Evolutionary conservation across 495 filamentous ascomycete species (phyloP), one percentile per base, ranked within the genome.

Genomic region (Rhypophila decipiens): DNA sequence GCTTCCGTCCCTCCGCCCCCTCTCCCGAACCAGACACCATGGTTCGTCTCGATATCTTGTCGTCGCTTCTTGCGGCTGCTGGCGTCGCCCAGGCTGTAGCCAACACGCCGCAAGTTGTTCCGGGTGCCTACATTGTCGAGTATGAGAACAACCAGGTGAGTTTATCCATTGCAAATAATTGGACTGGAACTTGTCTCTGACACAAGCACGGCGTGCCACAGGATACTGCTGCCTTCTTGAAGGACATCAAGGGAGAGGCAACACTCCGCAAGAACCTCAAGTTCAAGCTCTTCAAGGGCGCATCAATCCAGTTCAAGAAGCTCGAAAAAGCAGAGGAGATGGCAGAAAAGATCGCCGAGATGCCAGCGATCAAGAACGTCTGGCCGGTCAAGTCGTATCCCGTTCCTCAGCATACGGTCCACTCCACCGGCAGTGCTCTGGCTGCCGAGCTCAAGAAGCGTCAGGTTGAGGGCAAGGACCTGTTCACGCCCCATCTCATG

Each of bases 111-210:
- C 20, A 33, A 3, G 45, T 57, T 24, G 51, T 75, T 41, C 53
- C 68, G 17, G 71, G 71, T 12, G 69, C 69, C 5, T 75, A 72
- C 57, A 71, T 75, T 49, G 63, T 75, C 39, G 71, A 75, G 50
- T 73, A 72, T 51, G 69, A 72, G 39, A 63, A 69, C 37, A 60
- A 65, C 40, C 58, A 65, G 57, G 71, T 73, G 61, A 54, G 63
- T 45, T 47, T 44, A 33, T 39, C 42, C 50, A 18, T 44, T 23
- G 17, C 2, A 17, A 9, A 2, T 31, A 31, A 13, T 31, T 31
- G 7, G 7, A 31, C 46, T 46, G 51, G 38, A 37, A 43, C 35
- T 39, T 48, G 17, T 5, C 34, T 5, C 49, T 51, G 24, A 51
- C 35, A n/a, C 24, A 15, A 15, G 4, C 17, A 11, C n/a, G 35